Evolutionary conservation across 257 asterid genomes (phyloP), one percentile per base, ranked within the genome.

Genomic region (Plantago major): DNA sequence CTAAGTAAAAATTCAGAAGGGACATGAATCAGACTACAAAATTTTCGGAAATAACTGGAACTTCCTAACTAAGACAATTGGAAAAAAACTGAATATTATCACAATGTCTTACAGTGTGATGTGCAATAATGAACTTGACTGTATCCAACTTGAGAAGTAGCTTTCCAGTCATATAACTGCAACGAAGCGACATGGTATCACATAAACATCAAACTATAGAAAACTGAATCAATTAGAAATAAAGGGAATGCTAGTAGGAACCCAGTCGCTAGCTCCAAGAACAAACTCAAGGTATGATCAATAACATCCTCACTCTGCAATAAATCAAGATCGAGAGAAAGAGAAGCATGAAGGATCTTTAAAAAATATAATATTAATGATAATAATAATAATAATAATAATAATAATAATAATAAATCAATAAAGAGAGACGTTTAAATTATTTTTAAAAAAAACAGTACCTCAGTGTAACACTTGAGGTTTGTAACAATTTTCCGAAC

Each of bases 241-340:
- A 42, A 28, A 30, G 64, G 16, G 40, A 50, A 57, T 58, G 60
- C 28, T 33, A 62, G 74, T 55, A 76, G 91, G 62, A 71, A 87
- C 99, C 99, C 99, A 67, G 99, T 83, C 46, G 99, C 94, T 78
- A 92, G 85, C 79, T 89, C 99, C 81, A 85, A 77, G 80, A 93
- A 86, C 74, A 93, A 81, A 71, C 87, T 89, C 78, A 93, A 72
- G 54, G 97, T 87, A 63, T 93, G 99, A 69, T 80, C 91, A 46
- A 90, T 83, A 62, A 90, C 96, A 69, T 83, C 97, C 79, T 87
- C 97, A 48, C 94, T 73, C 97, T 90, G 82, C 70, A 52, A 69
- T 40, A 65, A 46, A 44, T 64, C 55, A 70, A 58, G 38, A 67
- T 28, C 70, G 68, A 77, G 77, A 75, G 19, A 44, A 53, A 40